These are phyloP conservation scores for Hanseniaspora lachancei DNA, from an alignment of 805 yeast genomes.

Conservation along the genomic window DNA sequence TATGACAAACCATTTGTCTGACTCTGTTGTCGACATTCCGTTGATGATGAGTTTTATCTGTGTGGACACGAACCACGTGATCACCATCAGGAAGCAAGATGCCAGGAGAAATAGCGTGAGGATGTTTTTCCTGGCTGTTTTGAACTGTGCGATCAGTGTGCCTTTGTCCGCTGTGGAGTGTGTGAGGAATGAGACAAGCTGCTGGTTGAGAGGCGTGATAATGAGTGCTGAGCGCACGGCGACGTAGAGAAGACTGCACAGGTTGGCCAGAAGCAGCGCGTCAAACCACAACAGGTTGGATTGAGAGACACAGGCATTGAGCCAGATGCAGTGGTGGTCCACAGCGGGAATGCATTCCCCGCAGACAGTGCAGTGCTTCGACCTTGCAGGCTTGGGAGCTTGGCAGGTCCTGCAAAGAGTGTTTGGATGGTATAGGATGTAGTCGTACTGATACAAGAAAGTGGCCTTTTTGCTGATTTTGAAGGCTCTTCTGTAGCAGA, in stretches of 20 bases:
- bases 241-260: constrained; percentile 34
- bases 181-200: constrained; percentile 11
- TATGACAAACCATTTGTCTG: constrained; percentile 56
- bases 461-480: constrained; percentile 13
- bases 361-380: constrained; percentile 65
- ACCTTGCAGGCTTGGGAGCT: constrained; percentile 52
- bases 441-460: constrained; percentile 31
- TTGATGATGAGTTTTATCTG: constrained; percentile 41
- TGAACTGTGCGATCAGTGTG: constrained; percentile 5
- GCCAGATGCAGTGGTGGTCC: constrained; percentile 66
- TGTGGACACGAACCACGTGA: constrained; percentile 31
- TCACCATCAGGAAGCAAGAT: constrained; percentile 33
- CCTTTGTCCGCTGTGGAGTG: constrained; percentile 15
- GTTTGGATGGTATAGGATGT: constrained; percentile 39
- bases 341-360: constrained; percentile 46
- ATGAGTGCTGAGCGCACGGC: constrained; percentile 20
- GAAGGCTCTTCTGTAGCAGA: constrained; percentile 18
- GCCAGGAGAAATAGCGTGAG: constrained; percentile 35
- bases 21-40: constrained; percentile 69
- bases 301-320: constrained; percentile 64
- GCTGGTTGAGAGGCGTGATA: constrained; percentile 10
- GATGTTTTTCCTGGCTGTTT: constrained; percentile 18
- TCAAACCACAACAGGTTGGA: constrained; percentile 52
- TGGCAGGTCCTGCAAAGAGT: constrained; percentile 46
- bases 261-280: constrained; percentile 40